A percentile compares a stretch with the other conserved stretches of the same genome.
Conservation (phyloP, 176 grass and related monocot species). For the Juncus inflexus region DNA sequence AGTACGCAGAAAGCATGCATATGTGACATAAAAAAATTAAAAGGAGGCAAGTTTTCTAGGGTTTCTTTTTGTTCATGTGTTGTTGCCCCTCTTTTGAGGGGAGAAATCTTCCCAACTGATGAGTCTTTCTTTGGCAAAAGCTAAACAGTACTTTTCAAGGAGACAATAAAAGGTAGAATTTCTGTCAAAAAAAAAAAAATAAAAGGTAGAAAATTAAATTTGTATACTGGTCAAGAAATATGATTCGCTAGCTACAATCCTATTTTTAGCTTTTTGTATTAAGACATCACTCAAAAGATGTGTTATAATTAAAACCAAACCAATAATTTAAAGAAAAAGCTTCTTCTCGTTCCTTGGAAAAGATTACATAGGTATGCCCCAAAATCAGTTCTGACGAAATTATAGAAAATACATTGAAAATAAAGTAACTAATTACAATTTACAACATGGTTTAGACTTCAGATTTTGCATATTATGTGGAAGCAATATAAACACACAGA, state of each 20-base stretch:
- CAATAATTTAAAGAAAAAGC: no score
- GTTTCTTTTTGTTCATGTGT: conserved; percentile 30
- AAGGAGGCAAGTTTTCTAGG: no score
- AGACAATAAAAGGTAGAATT: conserved; percentile 24
- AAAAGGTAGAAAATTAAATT: conserved; percentile 20
- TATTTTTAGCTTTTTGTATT: conserved; percentile 30
- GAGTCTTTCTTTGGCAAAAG: conserved; percentile 24
- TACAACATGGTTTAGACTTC: no score
- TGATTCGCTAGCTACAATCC: conserved; percentile 28
- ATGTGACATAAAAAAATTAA: no score
- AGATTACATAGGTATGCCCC: no score
- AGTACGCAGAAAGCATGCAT: no score
- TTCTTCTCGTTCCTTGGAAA: no score
- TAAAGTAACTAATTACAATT: no score
- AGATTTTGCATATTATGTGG: no score
- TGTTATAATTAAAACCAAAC: conserved; percentile 9
- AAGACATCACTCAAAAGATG: conserved; percentile 22
- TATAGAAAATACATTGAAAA: no score
- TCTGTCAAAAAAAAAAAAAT: conserved; percentile 6
- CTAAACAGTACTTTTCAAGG: conserved; percentile 28
- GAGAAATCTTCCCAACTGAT: conserved; percentile 25
- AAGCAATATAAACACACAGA: no score
- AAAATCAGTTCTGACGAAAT: no score
- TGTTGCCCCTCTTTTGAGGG: conserved; percentile 34
- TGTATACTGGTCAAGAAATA: conserved; percentile 11